These are phyloP conservation scores for Penicillium hordei DNA, from an alignment of 2,329 filamentous ascomycete species.

Conservation along the genomic window DNA sequence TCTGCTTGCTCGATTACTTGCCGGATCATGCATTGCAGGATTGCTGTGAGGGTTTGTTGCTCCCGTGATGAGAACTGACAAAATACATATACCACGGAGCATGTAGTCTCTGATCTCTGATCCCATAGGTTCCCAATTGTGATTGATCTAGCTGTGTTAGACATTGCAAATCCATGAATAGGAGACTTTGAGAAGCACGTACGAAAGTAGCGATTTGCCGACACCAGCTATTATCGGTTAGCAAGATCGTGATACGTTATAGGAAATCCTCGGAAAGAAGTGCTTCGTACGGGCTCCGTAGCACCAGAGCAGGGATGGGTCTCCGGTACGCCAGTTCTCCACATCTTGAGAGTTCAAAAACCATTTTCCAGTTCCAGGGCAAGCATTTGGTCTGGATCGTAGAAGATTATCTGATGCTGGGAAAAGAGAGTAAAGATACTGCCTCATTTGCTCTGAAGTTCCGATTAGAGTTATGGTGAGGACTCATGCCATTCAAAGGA, in stretches of 20 bases:
- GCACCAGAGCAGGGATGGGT: not conserved
- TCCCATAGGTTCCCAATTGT: not conserved
- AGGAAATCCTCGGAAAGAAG: not conserved
- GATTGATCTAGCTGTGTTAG: not conserved
- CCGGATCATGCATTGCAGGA: not conserved
- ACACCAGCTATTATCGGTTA: not conserved
- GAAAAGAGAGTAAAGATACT: not conserved
- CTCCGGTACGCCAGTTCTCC: not conserved
- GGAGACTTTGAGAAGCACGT: not conserved
- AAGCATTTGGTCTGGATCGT: not conserved
- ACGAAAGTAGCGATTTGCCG: not conserved
- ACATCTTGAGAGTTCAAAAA: not conserved
- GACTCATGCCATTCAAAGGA: not conserved
- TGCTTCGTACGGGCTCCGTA: not conserved
- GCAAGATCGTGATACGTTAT: not conserved
- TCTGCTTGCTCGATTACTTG: not conserved
- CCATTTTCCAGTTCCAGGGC: not conserved
- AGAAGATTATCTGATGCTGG: not conserved
- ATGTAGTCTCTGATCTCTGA: not conserved
- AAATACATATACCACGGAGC: not conserved
- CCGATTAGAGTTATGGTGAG: not conserved
- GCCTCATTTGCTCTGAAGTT: not conserved
- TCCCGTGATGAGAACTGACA: not conserved
- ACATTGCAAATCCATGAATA: not conserved
- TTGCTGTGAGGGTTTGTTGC: not conserved